Evolutionary conservation across 78 protist species (phyloP).

Genomic region (Creolimax fragrantissima): DNA sequence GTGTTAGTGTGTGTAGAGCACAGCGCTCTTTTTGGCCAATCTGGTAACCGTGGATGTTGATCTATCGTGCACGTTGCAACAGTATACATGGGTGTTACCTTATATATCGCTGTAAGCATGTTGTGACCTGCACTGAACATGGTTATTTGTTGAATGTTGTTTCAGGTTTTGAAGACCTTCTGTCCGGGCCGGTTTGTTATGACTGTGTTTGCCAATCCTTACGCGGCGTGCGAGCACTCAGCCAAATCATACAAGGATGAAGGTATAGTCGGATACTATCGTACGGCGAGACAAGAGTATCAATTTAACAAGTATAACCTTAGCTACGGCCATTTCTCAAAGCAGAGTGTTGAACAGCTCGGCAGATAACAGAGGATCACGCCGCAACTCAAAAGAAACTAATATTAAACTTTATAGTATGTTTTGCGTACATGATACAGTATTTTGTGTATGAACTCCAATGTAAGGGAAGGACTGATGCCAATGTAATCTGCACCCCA

Average conservation of each 20-base stretch:
- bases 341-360: neutral
- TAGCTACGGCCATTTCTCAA: constrained; percentile 12
- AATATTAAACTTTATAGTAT: neutral
- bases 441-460: neutral
- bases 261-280: neutral
- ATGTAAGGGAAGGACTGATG: too few species aligned
- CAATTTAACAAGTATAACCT: neutral
- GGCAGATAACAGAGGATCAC: neutral
- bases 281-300: neutral
- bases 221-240: neutral
- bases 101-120: too few species aligned
- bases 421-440: neutral
- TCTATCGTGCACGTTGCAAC: too few species aligned
- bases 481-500: too few species aligned
- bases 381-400: neutral
- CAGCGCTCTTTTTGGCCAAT: too few species aligned
- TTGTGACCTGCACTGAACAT: too few species aligned
- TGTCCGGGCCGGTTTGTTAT: neutral
- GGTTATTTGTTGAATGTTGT: too few species aligned
- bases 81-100: too few species aligned
- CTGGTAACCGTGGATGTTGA: too few species aligned
- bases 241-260: neutral
- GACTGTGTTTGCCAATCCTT: neutral
- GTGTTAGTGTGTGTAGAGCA: too few species aligned
- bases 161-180: neutral